Conservation (phyloP, 2,329 filamentous ascomycete species). For the Myriosclerotinia duriaeana region DNA sequence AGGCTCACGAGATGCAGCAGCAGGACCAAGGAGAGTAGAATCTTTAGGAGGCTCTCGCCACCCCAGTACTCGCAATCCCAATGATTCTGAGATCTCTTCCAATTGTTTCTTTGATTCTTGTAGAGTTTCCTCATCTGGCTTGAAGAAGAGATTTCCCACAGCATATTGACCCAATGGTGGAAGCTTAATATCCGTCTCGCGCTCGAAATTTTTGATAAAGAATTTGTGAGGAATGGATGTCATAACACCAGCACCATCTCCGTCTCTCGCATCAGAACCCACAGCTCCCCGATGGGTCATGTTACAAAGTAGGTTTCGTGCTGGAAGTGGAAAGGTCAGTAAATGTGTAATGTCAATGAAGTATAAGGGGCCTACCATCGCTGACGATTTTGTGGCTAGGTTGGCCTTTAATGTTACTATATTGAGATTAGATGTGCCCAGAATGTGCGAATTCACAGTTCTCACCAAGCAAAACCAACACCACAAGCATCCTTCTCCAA, state of each 20-base stretch:
- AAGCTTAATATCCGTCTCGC: slow-evolving; percentile 82
- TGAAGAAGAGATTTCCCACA: slow-evolving; percentile 97
- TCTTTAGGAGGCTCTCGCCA: slow-evolving; percentile 96
- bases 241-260: slow-evolving; percentile 98
- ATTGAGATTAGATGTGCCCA: slow-evolving; percentile 31
- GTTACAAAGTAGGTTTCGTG: slow-evolving; percentile 94
- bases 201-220: slow-evolving; percentile 97
- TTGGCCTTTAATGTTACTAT: slow-evolving; percentile 93
- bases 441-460: slow-evolving; percentile 31
- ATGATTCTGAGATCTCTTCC: slow-evolving; percentile 85
- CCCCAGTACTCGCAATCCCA: slow-evolving; percentile 87
- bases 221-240: slow-evolving; percentile 98
- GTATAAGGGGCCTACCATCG: slow-evolving; percentile 65
- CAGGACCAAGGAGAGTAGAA: slow-evolving; percentile 87
- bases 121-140: slow-evolving; percentile 86
- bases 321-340: slow-evolving; percentile 50
- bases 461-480: slow-evolving; percentile 97
- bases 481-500: slow-evolving; percentile 99
- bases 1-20: slow-evolving; percentile 89
- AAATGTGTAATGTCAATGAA: slow-evolving; percentile 8
- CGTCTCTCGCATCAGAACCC: slow-evolving; percentile 95
- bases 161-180: slow-evolving; percentile 92
- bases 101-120: slow-evolving; percentile 89
- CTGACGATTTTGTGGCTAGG: slow-evolving; percentile 97
- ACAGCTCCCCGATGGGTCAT: slow-evolving; percentile 99